Conservation (phyloP, 2,329 filamentous ascomycete genomes). For the Rhinocladiella mackenziei region DNA sequence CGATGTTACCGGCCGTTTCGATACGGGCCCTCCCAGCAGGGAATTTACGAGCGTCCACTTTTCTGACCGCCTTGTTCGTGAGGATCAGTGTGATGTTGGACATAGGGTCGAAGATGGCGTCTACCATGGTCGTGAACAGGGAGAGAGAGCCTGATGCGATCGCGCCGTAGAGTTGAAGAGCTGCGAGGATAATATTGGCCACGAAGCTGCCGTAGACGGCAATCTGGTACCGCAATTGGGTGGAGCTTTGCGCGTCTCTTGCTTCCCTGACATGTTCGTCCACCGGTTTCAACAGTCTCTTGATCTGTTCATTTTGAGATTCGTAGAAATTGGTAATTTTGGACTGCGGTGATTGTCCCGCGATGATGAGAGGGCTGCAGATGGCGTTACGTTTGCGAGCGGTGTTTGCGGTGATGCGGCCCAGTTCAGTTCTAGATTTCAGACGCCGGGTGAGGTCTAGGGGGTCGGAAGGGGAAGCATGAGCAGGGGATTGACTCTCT, state of each 20-base stretch:
- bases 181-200: constrained; percentile 75
- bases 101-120: constrained; percentile 87
- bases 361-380: constrained; percentile 38
- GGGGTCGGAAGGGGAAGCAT: constrained; percentile 68
- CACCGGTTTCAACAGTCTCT: constrained; percentile 84
- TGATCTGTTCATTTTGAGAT: constrained; percentile 87
- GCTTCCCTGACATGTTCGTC: constrained; percentile 84
- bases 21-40: constrained; percentile 90
- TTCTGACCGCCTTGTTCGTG: constrained; percentile 80
- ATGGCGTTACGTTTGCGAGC: constrained; percentile 66
- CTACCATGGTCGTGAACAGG: constrained; percentile 95
- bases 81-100: constrained; percentile 85
- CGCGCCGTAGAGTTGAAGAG: constrained; percentile 84
- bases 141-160: constrained; percentile 84
- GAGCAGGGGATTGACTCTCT: constrained; percentile 51
- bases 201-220: constrained; percentile 65
- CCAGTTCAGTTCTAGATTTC: constrained; percentile 73
- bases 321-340: constrained; percentile 80
- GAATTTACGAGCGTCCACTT: constrained; percentile 79
- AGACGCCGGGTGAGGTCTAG: constrained; percentile 72
- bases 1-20: constrained; percentile 92
- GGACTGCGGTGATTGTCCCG: constrained; percentile 38
- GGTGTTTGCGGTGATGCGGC: constrained; percentile 73
- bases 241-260: constrained; percentile 72
- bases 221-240: constrained; percentile 63